These are phyloP conservation scores for Candida qinlingensis DNA, from an alignment of 805 yeast genomes.

Conservation along the genomic window DNA sequence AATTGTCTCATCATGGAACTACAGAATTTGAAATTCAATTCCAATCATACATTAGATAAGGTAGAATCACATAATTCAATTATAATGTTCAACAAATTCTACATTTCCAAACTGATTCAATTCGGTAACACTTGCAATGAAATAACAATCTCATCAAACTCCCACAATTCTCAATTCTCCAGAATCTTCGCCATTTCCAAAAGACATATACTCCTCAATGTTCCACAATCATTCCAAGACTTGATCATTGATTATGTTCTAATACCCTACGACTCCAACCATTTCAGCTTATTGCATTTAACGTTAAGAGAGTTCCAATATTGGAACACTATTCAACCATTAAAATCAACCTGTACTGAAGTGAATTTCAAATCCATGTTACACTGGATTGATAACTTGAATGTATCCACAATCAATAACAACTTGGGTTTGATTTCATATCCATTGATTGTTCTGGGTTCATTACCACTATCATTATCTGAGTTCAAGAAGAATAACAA, in stretches of 20 bases:
- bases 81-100: slow-evolving; percentile 43
- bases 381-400: slow-evolving; percentile 10
- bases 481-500: neutral
- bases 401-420: slow-evolving; percentile 36
- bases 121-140: neutral
- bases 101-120: slow-evolving; percentile 17
- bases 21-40: slow-evolving; percentile 19
- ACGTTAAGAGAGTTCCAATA: slow-evolving; percentile 43
- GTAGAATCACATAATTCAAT: slow-evolving; percentile 47
- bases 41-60: slow-evolving; percentile 26
- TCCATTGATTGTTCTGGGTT: slow-evolving; percentile 30
- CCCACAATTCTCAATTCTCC: slow-evolving; percentile 8
- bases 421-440: slow-evolving; percentile 46
- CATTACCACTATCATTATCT: slow-evolving; percentile 6
- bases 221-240: slow-evolving; percentile 47
- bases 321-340: slow-evolving; percentile 7
- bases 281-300: slow-evolving; percentile 41
- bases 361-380: neutral
- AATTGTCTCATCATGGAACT: slow-evolving; percentile 22
- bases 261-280: slow-evolving; percentile 32
- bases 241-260: slow-evolving; percentile 43
- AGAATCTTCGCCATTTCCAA: slow-evolving; percentile 39
- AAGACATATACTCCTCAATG: slow-evolving; percentile 42
- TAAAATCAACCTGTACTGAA: slow-evolving; percentile 1
- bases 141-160: slow-evolving; percentile 8